Evolutionary conservation across 2,329 filamentous ascomycete species (phyloP).

Genomic region (Xylaria sp.): DNA sequence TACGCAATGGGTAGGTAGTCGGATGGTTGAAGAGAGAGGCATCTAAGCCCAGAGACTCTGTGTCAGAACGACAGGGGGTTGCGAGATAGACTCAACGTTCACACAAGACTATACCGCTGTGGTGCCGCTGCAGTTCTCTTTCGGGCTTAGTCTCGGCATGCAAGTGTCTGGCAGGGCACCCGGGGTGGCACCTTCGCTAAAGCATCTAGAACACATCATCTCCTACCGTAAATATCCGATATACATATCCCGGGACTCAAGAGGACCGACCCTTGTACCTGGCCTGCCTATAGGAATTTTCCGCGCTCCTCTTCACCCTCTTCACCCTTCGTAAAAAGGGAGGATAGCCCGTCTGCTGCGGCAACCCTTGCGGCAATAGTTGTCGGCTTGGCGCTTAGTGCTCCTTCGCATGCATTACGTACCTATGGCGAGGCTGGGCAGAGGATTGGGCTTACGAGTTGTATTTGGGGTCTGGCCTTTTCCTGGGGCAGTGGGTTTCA

Average conservation of each 20-base stretch:
- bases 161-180: slow-evolving; percentile 13
- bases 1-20: neutral
- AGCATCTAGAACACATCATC: slow-evolving; percentile 17
- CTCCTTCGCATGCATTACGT: slow-evolving; percentile 10
- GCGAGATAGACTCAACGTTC: neutral
- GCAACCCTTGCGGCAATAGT: neutral
- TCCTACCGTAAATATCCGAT: neutral
- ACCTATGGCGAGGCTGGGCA: slow-evolving; percentile 1
- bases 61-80: slow-evolving; percentile 12
- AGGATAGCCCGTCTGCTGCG: neutral
- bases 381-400: slow-evolving; percentile 1
- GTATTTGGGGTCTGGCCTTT: slow-evolving; percentile 4
- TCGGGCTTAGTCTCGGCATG: slow-evolving; percentile 10
- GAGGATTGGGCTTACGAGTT: neutral
- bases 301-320: neutral
- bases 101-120: neutral
- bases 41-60: neutral
- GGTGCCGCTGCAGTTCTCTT: slow-evolving; percentile 2
- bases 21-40: neutral
- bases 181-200: slow-evolving; percentile 1
- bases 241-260: neutral
- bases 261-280: neutral
- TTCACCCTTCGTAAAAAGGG: neutral
- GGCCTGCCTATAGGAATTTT: neutral
- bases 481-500: slow-evolving; percentile 4